A percentile compares a stretch with the other conserved stretches of the same genome.
phyloP scores from a whole-genome alignment of 352 stramenopile species.

The Peronospora tabacina region DNA sequence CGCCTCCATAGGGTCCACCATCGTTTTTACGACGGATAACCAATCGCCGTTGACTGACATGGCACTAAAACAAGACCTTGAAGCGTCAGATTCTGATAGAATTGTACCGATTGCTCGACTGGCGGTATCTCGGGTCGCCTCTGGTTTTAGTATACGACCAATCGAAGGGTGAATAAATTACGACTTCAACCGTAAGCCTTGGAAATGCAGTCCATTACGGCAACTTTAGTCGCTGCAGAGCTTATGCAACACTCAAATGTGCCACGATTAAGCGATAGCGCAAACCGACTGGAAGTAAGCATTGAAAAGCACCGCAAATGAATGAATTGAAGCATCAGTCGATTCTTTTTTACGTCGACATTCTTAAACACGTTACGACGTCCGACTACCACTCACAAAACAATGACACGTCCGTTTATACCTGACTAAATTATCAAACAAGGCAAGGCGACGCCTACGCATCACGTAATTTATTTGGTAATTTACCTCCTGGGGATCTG shows the following conservation, averaged over 20 bases:
- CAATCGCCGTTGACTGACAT: slow-evolving; percentile 2
- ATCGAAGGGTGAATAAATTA: slow-evolving; percentile 12
- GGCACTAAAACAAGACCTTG: slow-evolving; percentile 2
- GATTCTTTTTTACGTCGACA: no score
- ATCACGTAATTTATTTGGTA: slow-evolving; percentile 24
- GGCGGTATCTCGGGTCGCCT: neutral
- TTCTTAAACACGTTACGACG: no score
- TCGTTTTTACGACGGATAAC: neutral
- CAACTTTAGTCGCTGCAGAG: no score
- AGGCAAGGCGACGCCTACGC: slow-evolving; percentile 18
- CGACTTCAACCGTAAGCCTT: neutral
- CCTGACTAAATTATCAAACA: neutral
- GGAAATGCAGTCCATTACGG: no score
- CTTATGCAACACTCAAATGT: no score
- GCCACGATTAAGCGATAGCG: no score
- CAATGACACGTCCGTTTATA: neutral
- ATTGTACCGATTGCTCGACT: no score
- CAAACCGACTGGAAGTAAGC: no score
- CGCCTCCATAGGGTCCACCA: slow-evolving; percentile 50
- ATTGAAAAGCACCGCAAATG: no score
- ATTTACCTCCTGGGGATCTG: slow-evolving; percentile 18
- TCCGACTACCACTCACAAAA: neutral
- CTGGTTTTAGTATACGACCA: slow-evolving; percentile 5
- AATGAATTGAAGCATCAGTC: no score
- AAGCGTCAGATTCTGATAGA: no score